Base-by-base conservation (phyloP, 2,329 filamentous ascomycete species). In the Fusarium neocosmosporiellum region DNA sequence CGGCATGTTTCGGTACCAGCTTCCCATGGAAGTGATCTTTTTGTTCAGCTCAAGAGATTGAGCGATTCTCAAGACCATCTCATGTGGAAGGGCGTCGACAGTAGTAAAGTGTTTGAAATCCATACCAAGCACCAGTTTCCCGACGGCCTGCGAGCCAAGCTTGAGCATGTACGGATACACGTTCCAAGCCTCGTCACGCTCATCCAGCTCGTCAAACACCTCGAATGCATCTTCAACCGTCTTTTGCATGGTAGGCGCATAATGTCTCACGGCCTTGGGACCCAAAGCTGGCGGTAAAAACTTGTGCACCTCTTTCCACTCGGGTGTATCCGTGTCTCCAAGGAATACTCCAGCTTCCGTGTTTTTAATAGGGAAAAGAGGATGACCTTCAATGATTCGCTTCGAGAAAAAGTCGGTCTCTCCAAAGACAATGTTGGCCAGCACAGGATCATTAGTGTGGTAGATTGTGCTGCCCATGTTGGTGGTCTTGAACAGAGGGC, bases 241-340 rank as follows among this genome's bases (percentile, higher is more conserved):
- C 54, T 83, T 78, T 69, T 90, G 88, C 88, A 92, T 91, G 0
- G 83, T 85, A 0, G 89, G 88, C 0, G 88, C 85, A 68, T 91
- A 91, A 72, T 91, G 89, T 1, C 87, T 82, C 6, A 91, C 88
- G 0, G 89, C 89, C 75, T 89, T 90, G 34, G 89, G 89, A 0
- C 86, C 85, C 13, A 91, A 81, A 0, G 88, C 86, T 0, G 90
- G 89, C 0, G 89, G 88, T 1, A 91, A 72, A 78, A 91, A 92
- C 77, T 91, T 92, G 82, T 91, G 90, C 0, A 86, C 85, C 0
- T 85, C 73, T 27, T 78, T 77, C 86, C 86, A 90, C 63, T 85
- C 83, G 18, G 84, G 81, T 0, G 84, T 86, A 22, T 88, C 83
- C 0, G 87, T 89, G 72, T 89, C 87, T 69, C 84, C 82, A 5